Percentiles rank a stretch among this genome's conserved stretches.
Evolutionary conservation across 345 rosid genomes (phyloP).

Genomic region (Eucalyptus camaldulensis): DNA sequence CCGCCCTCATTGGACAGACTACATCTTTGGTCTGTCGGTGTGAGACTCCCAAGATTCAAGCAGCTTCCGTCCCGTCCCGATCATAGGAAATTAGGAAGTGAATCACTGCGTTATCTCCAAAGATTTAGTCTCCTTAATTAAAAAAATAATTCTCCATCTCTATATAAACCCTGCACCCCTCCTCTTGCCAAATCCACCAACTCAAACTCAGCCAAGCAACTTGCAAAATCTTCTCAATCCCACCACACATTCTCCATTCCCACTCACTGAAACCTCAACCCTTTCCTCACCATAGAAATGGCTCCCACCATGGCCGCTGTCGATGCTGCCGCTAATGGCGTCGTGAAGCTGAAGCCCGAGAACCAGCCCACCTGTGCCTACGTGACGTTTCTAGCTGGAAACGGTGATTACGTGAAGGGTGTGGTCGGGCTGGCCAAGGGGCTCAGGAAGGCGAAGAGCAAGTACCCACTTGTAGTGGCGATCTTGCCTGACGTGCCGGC

Average conservation of each 20-base stretch:
- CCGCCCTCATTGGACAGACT: not conserved
- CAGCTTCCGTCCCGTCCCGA: not conserved
- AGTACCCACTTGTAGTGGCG: conserved; percentile 25
- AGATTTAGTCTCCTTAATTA: not conserved
- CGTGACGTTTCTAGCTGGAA: conserved; percentile 11
- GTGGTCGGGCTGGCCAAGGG: conserved; percentile 36
- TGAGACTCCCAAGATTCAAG: not conserved
- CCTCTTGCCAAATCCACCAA: not conserved
- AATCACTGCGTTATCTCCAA: not conserved
- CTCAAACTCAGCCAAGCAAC: not conserved
- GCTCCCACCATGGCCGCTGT: not conserved
- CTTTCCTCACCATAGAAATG: not conserved
- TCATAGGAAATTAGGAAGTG: not conserved
- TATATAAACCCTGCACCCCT: not conserved
- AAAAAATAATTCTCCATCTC: not conserved
- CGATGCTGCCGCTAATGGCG: not conserved
- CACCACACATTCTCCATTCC: not conserved
- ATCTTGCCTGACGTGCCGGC: conserved; percentile 25
- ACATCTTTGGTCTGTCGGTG: not conserved
- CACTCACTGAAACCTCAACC: not conserved
- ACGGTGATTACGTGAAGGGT: conserved; percentile 19
- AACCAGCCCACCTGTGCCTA: conserved; percentile 6
- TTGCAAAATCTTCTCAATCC: not conserved
- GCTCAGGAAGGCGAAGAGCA: conserved; percentile 16
- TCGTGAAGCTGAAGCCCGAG: not conserved